Evolutionary conservation across 352 stramenopile species (phyloP).

Genomic region (Blastocystis sp.): DNA sequence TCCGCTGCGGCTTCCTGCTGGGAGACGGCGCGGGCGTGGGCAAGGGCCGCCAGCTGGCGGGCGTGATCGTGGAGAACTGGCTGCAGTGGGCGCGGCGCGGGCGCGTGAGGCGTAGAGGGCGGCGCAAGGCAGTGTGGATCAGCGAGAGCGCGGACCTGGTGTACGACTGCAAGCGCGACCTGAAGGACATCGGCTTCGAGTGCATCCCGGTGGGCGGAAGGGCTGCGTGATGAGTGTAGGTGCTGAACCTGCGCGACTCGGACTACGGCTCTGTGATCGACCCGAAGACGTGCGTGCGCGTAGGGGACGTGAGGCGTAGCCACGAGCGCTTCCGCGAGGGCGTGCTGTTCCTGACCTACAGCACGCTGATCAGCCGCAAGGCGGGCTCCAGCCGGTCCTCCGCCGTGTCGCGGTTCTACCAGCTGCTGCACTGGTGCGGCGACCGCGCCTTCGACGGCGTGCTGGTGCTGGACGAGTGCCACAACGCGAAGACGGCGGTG

Average conservation of each 20-base stretch:
- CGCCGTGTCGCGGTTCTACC: constrained; percentile 2
- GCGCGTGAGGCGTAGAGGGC: constrained; percentile 67
- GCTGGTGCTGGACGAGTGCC: constrained; percentile 77
- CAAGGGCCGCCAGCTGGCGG: constrained; percentile 79
- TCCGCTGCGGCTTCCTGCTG: constrained; percentile 76
- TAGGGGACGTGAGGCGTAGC: not conserved
- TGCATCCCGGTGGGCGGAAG: constrained; percentile 1
- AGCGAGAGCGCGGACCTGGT: constrained; percentile 77
- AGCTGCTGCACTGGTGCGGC: constrained; percentile 55
- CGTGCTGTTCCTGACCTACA: constrained; percentile 67
- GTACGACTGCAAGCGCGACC: constrained; percentile 76
- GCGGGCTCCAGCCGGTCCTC: constrained; percentile 74
- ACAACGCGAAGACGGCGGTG: constrained; percentile 77
- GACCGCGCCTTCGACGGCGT: constrained; percentile 73
- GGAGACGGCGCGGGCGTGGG: constrained; percentile 77
- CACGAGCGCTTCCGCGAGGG: constrained; percentile 38
- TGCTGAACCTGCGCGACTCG: constrained; percentile 49
- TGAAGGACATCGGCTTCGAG: constrained; percentile 71
- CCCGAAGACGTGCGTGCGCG: not conserved
- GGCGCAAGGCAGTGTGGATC: constrained; percentile 78
- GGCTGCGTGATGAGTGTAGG: not conserved
- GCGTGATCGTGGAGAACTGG: constrained; percentile 76
- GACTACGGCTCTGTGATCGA: constrained; percentile 13
- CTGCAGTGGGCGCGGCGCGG: constrained; percentile 42
- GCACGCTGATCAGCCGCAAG: constrained; percentile 38